Percentiles rank a stretch among this genome's conserved stretches.
Evolutionary conservation across 495 filamentous ascomycete genomes (phyloP).

Genomic region (Jackrogersella multiformis): DNA sequence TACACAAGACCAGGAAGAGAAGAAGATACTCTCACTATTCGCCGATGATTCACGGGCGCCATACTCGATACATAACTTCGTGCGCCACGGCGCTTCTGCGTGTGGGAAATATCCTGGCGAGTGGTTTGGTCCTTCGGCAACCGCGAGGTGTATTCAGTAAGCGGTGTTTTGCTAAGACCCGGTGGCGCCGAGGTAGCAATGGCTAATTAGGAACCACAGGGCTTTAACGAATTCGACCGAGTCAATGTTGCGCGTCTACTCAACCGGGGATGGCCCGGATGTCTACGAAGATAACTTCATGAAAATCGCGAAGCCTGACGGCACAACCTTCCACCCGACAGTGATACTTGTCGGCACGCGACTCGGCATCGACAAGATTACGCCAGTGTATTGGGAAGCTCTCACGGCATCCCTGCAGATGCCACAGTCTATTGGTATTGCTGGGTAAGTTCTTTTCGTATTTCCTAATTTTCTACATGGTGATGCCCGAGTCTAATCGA

Average conservation of each 20-base stretch:
- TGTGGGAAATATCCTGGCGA: conserved; percentile 96
- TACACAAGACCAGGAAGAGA: conserved; percentile 68
- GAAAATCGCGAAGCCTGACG: conserved; percentile 71
- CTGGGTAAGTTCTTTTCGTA: conserved; percentile 72
- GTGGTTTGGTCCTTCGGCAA: conserved; percentile 99
- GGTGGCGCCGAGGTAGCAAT: neutral
- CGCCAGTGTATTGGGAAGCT: conserved; percentile 89
- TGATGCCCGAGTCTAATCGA: conserved; percentile 13
- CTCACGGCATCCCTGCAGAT: conserved; percentile 82
- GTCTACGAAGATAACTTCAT: conserved; percentile 91
- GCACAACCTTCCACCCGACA: conserved; percentile 77
- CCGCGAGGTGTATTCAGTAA: conserved; percentile 94
- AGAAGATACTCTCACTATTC: conserved; percentile 80
- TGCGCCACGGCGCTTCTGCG: conserved; percentile 82
- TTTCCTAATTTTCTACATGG: neutral
- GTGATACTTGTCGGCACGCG: conserved; percentile 88
- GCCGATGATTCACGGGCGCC: conserved; percentile 86
- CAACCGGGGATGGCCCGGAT: conserved; percentile 87
- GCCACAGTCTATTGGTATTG: conserved; percentile 92
- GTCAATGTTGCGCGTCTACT: conserved; percentile 78
- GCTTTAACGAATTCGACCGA: conserved; percentile 71
- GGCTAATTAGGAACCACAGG: conserved; percentile 55
- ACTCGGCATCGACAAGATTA: conserved; percentile 92
- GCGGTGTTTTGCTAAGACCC: conserved; percentile 41
- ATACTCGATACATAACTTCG: conserved; percentile 96